Base-by-base conservation (phyloP, 1,139 yeast species). In the Candida sanyaensis region DNA sequence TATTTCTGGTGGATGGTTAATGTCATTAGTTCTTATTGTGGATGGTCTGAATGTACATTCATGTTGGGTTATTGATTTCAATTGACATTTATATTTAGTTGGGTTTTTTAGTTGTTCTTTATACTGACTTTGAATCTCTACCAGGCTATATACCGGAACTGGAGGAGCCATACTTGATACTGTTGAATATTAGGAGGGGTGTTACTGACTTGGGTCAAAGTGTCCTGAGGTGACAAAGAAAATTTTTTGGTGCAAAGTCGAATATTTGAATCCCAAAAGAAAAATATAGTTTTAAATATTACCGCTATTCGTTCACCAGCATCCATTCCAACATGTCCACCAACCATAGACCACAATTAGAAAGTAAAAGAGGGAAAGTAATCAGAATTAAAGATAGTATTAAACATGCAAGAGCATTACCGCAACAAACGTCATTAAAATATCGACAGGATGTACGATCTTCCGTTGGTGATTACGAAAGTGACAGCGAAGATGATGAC, bases 341-440 rank as follows among this genome's bases (percentile, higher is more conserved):
- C 2, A 93, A 95, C 43, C 96, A 89, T 62, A 78, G 96, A 63
- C 97, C 97, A 0, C 89, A 96, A 7, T 77, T 89, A 52, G 97
- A 91, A 60, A 88, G 93, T 50, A 91, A 96, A 49, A 78, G 83
- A 57, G 97, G 97, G 4, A 81, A 80, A 55, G 72, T 70, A 29
- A 66, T 77, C 45, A 58, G 59, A 1, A 73, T 75, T 26, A 52
- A 55, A 12, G 72, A 72, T 46, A 63, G 79, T 38, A 88, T 85
- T 10, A 65, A 73, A 11, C 96, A 90, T 63, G 77, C 90, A 2
- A 71, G 96, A 44, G 71, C 81, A 11, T 70, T 87, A 13, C 87
- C 93, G 0, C 90, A 87, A 10, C 96, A 91, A 55, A 78, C 79
- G 8, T 73, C 72, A 58, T 67, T 92, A 50, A 92, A 92, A 63